Evolutionary conservation across 2,329 filamentous ascomycete species (phyloP).

Genomic region (Colletotrichum eremochloae): DNA sequence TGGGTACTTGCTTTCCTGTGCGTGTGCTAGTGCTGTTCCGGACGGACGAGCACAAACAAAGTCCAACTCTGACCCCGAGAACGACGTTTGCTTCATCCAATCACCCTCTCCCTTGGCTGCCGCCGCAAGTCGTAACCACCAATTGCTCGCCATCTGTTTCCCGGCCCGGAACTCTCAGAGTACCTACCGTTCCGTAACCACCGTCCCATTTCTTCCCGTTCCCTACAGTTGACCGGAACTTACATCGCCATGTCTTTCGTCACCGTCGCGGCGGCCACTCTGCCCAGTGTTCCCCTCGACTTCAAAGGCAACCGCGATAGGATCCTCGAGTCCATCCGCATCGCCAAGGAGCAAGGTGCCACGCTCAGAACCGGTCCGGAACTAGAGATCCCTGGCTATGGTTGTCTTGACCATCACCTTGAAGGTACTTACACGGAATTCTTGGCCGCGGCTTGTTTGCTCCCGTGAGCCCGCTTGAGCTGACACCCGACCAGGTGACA

Average conservation of each 20-base stretch:
- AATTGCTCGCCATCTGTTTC: neutral
- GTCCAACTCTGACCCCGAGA: neutral
- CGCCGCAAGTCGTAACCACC: neutral
- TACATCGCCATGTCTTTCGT: slow-evolving; percentile 47
- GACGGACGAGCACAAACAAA: neutral
- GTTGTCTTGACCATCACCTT: slow-evolving; percentile 44
- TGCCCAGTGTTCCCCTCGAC: slow-evolving; percentile 63
- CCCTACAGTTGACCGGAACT: neutral
- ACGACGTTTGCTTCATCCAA: neutral
- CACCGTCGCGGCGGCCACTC: slow-evolving; percentile 53
- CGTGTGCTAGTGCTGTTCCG: neutral
- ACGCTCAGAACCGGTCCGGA: slow-evolving; percentile 70
- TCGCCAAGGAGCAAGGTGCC: slow-evolving; percentile 51
- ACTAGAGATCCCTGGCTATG: slow-evolving; percentile 69
- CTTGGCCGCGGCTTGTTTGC: neutral
- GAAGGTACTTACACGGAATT: neutral
- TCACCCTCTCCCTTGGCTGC: slow-evolving; percentile 6
- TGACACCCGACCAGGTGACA: slow-evolving; percentile 75
- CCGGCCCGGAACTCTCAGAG: neutral
- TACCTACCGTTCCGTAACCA: neutral
- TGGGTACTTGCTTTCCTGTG: neutral
- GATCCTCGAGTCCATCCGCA: slow-evolving; percentile 69
- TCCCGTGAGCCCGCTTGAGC: slow-evolving; percentile 57
- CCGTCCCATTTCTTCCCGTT: neutral
- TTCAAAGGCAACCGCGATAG: slow-evolving; percentile 71